Conservation (phyloP, 306 rosid species). For the Canavalia gladiata region DNA sequence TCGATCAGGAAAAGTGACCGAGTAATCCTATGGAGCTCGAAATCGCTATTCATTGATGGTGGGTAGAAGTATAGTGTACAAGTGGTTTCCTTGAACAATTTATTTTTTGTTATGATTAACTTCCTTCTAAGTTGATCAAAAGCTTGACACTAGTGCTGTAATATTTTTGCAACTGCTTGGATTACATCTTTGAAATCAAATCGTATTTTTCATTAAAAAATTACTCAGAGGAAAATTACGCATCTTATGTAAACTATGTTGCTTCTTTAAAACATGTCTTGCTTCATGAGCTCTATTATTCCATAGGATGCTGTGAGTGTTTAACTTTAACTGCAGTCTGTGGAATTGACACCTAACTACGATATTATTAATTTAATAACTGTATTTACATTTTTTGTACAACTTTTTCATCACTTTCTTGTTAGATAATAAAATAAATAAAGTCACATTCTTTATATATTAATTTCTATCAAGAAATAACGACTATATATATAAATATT, state of each 20-base stretch:
- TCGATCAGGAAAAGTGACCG: conserved; percentile 48
- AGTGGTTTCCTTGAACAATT: background rate
- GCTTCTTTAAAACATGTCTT: conserved; percentile 1
- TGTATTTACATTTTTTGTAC: background rate
- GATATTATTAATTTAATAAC: background rate
- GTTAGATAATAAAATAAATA: background rate
- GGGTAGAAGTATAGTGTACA: background rate
- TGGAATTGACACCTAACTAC: background rate
- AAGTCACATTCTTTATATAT: background rate
- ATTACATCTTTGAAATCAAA: conserved; percentile 16
- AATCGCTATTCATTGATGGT: conserved; percentile 13
- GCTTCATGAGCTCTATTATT: background rate
- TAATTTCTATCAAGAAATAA: background rate
- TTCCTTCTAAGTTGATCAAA: background rate
- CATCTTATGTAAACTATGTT: background rate
- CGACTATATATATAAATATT: background rate
- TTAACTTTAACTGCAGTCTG: background rate
- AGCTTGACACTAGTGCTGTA: background rate
- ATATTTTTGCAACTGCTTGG: conserved; percentile 14
- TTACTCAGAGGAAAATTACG: background rate
- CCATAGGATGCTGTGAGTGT: background rate
- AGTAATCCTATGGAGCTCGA: conserved; percentile 13
- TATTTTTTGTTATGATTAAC: background rate
- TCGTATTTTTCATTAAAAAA: background rate
- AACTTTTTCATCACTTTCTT: background rate